Evolutionary conservation across 1,139 yeast genomes (phyloP).

Genomic region (Suhomyces bolitotheri): DNA sequence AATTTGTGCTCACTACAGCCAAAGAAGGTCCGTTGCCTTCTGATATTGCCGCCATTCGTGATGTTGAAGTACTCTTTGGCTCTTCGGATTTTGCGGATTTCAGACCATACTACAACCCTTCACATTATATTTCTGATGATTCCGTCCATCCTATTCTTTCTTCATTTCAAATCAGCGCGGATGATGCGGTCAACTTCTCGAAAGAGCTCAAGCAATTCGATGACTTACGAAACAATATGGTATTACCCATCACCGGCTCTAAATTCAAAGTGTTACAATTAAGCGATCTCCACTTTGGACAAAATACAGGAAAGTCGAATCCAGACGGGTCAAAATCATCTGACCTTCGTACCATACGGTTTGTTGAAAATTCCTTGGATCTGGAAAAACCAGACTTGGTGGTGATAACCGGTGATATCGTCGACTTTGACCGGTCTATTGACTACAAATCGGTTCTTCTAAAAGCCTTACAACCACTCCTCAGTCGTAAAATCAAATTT

Average conservation of each 20-base stretch:
- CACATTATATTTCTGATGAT: conserved; percentile 9
- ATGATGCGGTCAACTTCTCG: conserved; percentile 9
- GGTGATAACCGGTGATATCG: conserved; percentile 45
- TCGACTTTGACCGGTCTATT: conserved; percentile 26
- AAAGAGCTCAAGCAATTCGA: conserved; percentile 10
- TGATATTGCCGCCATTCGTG: conserved; percentile 21
- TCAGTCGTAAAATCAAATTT: conserved; percentile 32
- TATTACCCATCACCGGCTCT: conserved; percentile 5
- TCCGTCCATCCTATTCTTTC: conserved; percentile 15
- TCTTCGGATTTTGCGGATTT: conserved; percentile 24
- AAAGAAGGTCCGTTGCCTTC: conserved; percentile 8
- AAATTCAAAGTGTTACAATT: conserved; percentile 39
- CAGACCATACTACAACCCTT: conserved; percentile 13
- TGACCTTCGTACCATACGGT: conserved; percentile 33
- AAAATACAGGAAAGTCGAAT: conserved; percentile 28
- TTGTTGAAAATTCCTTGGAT: conserved; percentile 28
- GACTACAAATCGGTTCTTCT: conserved; percentile 38
- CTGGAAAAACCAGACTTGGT: conserved; percentile 37
- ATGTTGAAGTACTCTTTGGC: conserved; percentile 30
- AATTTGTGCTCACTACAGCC: conserved; percentile 12
- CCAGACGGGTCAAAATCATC: conserved; percentile 24
- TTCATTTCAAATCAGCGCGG: conserved; percentile 11
- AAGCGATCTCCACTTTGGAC: conserved; percentile 44
- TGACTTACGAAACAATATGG: conserved; percentile 5
- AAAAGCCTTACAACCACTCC: conserved; percentile 38